Evolutionary conservation across 306 rosid genomes (phyloP), one percentile per base, ranked within the genome.

Genomic region (Luffa aegyptiaca): DNA sequence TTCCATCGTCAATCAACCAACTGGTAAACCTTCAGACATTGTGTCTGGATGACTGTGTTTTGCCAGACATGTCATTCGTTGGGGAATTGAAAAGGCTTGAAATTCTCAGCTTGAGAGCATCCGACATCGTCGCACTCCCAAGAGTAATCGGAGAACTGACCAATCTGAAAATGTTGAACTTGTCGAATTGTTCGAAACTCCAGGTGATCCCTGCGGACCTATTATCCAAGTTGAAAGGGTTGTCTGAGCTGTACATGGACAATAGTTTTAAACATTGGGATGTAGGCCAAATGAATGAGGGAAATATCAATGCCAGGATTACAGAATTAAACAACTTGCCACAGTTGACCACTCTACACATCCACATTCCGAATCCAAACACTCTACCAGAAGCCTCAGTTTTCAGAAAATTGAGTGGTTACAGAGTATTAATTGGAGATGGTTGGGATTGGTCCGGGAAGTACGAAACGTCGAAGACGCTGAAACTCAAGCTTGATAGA

Each of bases 191-290:
- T 46, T 81, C 33, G 9, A 36, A 81, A 18, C 90, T 90, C 20
- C 2, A 2, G 80, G 77, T 48, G 17, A 84, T 88, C 74, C 84
- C 84, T 13, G 69, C 81, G 1, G 44, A 75, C 59, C 68, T 87
- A 1, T 3, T 86, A 45, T 85, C 89, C 31, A 48, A 79, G 12
- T 71, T 90, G 75, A 80, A 1, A 45, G 39, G 36, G 46, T 76
- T 90, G 74, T 85, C 84, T 71, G 88, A 88, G 44, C 39, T 90
- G 65, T 75, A 84, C 56, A 82, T 85, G 86, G 83, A 84, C 73
- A 39, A 81, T 17, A 82, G 81, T 70, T 81, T 59, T n/a, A 42
- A 65, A 16, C 4, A 35, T 14, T 90, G 89, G 89, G 41, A 80
- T 11, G 56, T 52, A 26, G 82, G 53, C 20, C 55, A 31, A 17